Base-by-base conservation (phyloP, 805 yeast genomes). In the Isabelozyma gotoi region DNA sequence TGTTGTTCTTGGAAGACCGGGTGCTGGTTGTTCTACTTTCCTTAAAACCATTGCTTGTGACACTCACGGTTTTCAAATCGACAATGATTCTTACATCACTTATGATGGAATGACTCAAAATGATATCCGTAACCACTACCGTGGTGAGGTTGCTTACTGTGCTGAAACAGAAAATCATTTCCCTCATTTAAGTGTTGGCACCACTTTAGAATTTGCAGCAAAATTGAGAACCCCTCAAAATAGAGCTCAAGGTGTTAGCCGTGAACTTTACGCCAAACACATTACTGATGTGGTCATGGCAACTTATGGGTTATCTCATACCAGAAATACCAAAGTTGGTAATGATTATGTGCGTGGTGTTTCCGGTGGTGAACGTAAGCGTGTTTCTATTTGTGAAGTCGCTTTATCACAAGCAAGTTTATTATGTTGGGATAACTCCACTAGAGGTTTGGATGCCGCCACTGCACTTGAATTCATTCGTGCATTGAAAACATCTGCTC, bases 1-100 rank as follows among this genome's bases (percentile, higher is more conserved):
- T 6, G 85, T 84, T 39, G 89, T 85, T 8, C 67, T 85, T 36
- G 92, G 94, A 44, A 77, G 91, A 62, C 92, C 92, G 1, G 92
- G 92, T 55, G 80, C 88, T n/a, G 89, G 90, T 50, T 84, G 89
- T 60, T 76, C 88, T 2, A 82, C 89, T 0, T 65, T 83, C 39
- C 67, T 84, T 52, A 82, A 82, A 52, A 75, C 85, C 3, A 67
- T 85, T 50, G 80, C 89, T 10, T 82, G 81, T 24, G 77, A 80
- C 42, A 79, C 85, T 5, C 77, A 78, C 55, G 88, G 88, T 47
- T 80, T 79, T 57, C 57, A 74, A 21, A 53, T 82, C 24, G 79
- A 70, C 32, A 45, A 60, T 33, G 74, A 71, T 24, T 72, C 85
- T 1, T 48, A 51, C 6, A 67, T 82, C 21, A 63, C 75, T 8